phyloP scores from a whole-genome alignment of 2,329 filamentous ascomycete species.

The Clarireedia hainanense region DNA sequence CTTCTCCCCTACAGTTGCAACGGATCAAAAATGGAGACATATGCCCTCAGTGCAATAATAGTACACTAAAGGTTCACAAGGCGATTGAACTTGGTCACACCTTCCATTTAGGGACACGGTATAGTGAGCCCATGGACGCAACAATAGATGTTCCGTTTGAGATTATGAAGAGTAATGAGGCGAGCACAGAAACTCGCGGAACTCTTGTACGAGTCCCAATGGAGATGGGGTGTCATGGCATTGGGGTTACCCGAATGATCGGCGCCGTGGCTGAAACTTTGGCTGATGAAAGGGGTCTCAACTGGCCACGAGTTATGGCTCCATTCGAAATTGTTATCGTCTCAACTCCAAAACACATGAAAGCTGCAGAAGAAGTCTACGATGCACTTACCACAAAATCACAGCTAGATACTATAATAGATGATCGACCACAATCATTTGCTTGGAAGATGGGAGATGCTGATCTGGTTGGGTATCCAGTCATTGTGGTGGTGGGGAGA shows the following conservation, averaged over 20 bases:
- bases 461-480: slow-evolving; percentile 78
- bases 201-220: slow-evolving; percentile 42
- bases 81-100: slow-evolving; percentile 92
- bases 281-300: slow-evolving; percentile 64
- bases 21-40: slow-evolving; percentile 58
- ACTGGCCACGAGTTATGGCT: slow-evolving; percentile 82
- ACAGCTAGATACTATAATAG: slow-evolving; percentile 58
- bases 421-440: slow-evolving; percentile 62
- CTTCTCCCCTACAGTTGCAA: slow-evolving; percentile 50
- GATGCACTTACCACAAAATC: slow-evolving; percentile 41
- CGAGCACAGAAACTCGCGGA: not conserved
- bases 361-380: slow-evolving; percentile 51
- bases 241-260: slow-evolving; percentile 86
- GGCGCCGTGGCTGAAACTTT: slow-evolving; percentile 75
- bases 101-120: slow-evolving; percentile 85
- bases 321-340: slow-evolving; percentile 74
- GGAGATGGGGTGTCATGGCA: slow-evolving; percentile 95
- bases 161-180: slow-evolving; percentile 15
- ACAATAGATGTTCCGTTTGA: slow-evolving; percentile 41
- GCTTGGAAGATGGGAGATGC: slow-evolving; percentile 88
- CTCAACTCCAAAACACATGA: slow-evolving; percentile 36
- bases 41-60: slow-evolving; percentile 63
- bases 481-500: too few species aligned
- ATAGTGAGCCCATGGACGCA: slow-evolving; percentile 67
- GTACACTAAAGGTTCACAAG: slow-evolving; percentile 55